Evolutionary conservation across 2,329 filamentous ascomycete genomes (phyloP).

Genomic region (Lasiodiplodia sp.): DNA sequence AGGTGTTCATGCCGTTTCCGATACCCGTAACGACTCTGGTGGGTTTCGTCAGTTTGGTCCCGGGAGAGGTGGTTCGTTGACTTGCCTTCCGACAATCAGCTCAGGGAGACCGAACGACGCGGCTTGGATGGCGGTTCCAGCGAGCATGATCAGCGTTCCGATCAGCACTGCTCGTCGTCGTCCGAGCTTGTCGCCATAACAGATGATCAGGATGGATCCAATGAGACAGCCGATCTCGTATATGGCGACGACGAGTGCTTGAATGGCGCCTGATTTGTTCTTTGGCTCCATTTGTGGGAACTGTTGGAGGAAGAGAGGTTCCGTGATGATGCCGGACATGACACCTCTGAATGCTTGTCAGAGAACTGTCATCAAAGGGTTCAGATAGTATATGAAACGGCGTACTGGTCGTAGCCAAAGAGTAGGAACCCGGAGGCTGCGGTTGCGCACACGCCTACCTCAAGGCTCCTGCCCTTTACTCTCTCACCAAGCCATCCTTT

Average conservation of each 20-base stretch:
- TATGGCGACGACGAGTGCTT: conserved; percentile 59
- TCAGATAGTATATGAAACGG: too few species aligned
- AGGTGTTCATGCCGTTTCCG: conserved; percentile 63
- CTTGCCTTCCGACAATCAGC: conserved; percentile 54
- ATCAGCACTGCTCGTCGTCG: conserved; percentile 53
- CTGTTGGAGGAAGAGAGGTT: conserved; percentile 42
- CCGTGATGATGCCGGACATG: conserved; percentile 52
- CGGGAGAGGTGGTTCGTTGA: too few species aligned
- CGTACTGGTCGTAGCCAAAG: conserved; percentile 47
- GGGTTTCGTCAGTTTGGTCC: conserved; percentile 35
- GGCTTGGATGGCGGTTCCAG: conserved; percentile 51
- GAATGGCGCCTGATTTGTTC: conserved; percentile 43
- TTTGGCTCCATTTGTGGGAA: conserved; percentile 50
- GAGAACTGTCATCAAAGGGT: background rate
- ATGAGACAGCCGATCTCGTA: conserved; percentile 58
- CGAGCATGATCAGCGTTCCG: conserved; percentile 50
- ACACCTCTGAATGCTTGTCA: conserved; percentile 37
- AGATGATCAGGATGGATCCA: conserved; percentile 49
- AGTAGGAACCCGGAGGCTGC: conserved; percentile 57
- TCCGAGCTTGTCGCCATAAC: conserved; percentile 50
- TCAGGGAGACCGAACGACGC: conserved; percentile 46
- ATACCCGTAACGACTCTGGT: conserved; percentile 58
- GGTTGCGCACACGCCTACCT: conserved; percentile 50
- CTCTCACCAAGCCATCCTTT: conserved; percentile 27
- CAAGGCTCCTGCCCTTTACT: conserved; percentile 38